phyloP scores from a whole-genome alignment of 164 flowering plant genomes.

The Vitis rotundifolia region DNA sequence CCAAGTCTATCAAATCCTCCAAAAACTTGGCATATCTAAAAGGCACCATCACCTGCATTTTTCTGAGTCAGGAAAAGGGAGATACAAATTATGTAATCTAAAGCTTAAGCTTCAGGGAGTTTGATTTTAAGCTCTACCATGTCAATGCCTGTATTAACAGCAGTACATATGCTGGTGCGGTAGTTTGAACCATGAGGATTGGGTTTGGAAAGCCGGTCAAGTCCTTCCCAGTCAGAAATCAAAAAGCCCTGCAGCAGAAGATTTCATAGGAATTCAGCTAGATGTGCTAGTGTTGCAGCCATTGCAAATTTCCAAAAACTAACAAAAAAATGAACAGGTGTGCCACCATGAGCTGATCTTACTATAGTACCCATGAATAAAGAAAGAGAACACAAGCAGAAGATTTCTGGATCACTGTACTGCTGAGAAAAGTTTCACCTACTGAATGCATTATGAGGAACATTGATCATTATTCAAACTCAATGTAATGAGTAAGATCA shows the following conservation, averaged over 20 bases:
- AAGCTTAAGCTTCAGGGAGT: not conserved
- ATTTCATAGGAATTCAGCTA: not conserved
- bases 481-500: not conserved
- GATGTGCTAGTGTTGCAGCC: not conserved
- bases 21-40: slow-evolving; percentile 51
- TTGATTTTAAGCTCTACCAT: slow-evolving; percentile 42
- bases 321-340: too few relatives aligned
- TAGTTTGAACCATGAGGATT: slow-evolving; percentile 67
- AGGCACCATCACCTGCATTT: slow-evolving; percentile 86
- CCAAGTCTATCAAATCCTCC: slow-evolving; percentile 51
- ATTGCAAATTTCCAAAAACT: too few relatives aligned
- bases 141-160: slow-evolving; percentile 86
- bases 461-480: too few relatives aligned
- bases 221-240: slow-evolving; percentile 82
- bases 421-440: too few relatives aligned
- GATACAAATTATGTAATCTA: not conserved
- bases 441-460: too few relatives aligned
- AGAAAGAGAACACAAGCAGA: not conserved
- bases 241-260: slow-evolving; percentile 70
- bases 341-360: too few relatives aligned
- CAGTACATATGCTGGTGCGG: slow-evolving; percentile 47
- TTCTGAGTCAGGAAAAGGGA: slow-evolving; percentile 4
- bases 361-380: not conserved
- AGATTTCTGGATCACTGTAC: not conserved
- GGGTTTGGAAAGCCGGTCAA: slow-evolving; percentile 59